Evolutionary conservation across 176 grass and related monocot genomes (phyloP).

Genomic region (Luzula sylvatica): DNA sequence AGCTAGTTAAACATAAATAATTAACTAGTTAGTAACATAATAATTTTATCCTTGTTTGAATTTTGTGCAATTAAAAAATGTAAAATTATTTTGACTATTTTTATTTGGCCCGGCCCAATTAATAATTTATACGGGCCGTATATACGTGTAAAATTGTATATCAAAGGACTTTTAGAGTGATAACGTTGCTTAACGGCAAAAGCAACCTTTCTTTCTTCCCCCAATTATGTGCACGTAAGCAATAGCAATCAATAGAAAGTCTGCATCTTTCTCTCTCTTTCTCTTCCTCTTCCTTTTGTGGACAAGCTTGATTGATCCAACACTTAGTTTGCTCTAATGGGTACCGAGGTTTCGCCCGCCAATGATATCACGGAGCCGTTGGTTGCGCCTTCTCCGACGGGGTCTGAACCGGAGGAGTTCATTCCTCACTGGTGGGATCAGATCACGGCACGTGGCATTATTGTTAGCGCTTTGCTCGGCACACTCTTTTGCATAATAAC

Average conservation of each 20-base stretch:
- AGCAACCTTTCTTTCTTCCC: not conserved
- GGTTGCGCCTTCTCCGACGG: not conserved
- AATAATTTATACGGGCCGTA: no score
- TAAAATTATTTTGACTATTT: no score
- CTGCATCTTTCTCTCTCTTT: not conserved
- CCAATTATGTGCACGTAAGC: not conserved
- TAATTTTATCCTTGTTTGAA: no score
- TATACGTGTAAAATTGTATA: no score
- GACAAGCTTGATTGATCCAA: no score
- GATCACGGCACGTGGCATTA: slow-evolving; percentile 43
- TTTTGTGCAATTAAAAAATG: no score
- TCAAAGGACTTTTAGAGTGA: no score
- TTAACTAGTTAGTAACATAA: no score
- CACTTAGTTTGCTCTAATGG: slow-evolving; percentile 25
- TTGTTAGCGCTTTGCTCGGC: slow-evolving; percentile 48
- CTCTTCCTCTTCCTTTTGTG: no score
- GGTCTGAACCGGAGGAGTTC: slow-evolving; percentile 6
- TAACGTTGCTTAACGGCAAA: no score
- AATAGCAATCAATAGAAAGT: not conserved
- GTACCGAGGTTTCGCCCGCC: slow-evolving; percentile 15
- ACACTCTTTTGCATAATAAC: slow-evolving; percentile 73
- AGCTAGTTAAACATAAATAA: no score
- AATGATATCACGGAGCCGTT: slow-evolving; percentile 29
- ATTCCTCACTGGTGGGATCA: slow-evolving; percentile 65
- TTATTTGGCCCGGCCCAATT: no score